Conservation (phyloP, 805 yeast genomes). For the Metschnikowia drakensbergensis region DNA sequence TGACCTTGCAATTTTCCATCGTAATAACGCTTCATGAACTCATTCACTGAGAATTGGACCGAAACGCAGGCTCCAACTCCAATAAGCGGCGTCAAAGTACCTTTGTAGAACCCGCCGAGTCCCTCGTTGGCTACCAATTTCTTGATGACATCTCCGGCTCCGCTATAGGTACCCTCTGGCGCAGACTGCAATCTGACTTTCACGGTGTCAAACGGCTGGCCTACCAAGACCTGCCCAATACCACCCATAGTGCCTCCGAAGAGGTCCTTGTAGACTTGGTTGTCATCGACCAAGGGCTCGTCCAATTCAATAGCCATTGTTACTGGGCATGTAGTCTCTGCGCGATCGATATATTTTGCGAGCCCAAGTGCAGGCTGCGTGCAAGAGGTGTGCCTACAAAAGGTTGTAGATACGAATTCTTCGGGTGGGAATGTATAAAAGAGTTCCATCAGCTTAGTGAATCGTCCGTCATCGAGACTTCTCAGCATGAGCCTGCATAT, state of each 20-base stretch:
- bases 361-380: neutral
- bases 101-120: conserved; percentile 41
- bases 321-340: neutral
- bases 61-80: conserved; percentile 95
- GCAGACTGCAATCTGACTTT: conserved; percentile 91
- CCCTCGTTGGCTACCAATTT: conserved; percentile 52
- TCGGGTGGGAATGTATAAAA: too few relatives aligned
- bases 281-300: conserved; percentile 35
- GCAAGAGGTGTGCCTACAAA: neutral
- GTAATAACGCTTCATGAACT: conserved; percentile 83
- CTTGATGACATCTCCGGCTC: conserved; percentile 74
- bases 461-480: neutral
- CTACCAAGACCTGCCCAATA: conserved; percentile 89
- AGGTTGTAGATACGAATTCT: neutral
- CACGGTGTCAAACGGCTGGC: conserved; percentile 95
- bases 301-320: conserved; percentile 42
- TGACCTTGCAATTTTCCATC: conserved; percentile 41
- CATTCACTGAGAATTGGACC: conserved; percentile 93
- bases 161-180: conserved; percentile 67
- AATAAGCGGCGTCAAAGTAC: conserved; percentile 44
- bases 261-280: conserved; percentile 66
- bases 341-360: conserved; percentile 4
- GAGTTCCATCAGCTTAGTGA: neutral
- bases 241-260: conserved; percentile 95
- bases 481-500: neutral